Percentiles rank a stretch among this genome's conserved stretches.
phyloP scores from a whole-genome alignment of 2,329 filamentous ascomycete genomes.

The Penicillium sp. region DNA sequence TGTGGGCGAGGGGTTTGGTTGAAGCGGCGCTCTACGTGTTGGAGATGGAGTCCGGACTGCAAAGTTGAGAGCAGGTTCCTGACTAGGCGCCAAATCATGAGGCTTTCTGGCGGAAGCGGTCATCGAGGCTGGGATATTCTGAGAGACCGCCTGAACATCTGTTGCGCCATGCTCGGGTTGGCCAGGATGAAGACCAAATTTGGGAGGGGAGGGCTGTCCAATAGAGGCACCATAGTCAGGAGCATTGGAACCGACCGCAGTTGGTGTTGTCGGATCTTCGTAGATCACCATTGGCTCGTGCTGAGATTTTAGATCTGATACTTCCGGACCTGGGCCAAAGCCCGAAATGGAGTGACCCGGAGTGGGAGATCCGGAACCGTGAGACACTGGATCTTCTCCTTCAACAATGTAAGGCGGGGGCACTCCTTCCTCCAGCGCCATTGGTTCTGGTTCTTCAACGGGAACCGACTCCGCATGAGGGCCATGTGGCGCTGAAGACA shows the following conservation, averaged over 20 bases:
- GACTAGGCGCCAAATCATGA: conserved; percentile 12
- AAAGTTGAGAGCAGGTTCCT: conserved; percentile 9
- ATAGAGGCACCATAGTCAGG: conserved; percentile 6
- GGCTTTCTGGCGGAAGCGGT: conserved; percentile 2
- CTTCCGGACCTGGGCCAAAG: conserved; percentile 9
- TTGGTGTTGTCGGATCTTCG: conserved; percentile 25
- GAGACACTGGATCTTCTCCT: conserved; percentile 1
- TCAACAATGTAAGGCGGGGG: conserved; percentile 6
- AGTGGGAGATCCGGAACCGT: background rate
- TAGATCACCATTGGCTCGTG: conserved; percentile 26
- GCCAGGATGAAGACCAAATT: background rate
- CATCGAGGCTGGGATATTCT: background rate
- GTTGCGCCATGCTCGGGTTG: background rate
- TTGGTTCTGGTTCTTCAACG: conserved; percentile 12
- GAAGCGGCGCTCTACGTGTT: conserved; percentile 19
- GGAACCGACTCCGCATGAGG: conserved; percentile 11
- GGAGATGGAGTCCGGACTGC: conserved; percentile 20
- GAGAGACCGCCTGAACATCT: background rate
- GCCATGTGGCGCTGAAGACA: conserved; percentile 1
- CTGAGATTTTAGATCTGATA: conserved; percentile 10
- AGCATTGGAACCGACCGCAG: conserved; percentile 7
- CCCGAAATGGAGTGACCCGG: conserved; percentile 3
- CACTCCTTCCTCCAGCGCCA: conserved; percentile 10
- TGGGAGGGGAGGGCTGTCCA: conserved; percentile 4
- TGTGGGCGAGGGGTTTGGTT: conserved; percentile 21